Conservation (phyloP, 768 basidiomycete species). For the Amanita fuliginea region DNA sequence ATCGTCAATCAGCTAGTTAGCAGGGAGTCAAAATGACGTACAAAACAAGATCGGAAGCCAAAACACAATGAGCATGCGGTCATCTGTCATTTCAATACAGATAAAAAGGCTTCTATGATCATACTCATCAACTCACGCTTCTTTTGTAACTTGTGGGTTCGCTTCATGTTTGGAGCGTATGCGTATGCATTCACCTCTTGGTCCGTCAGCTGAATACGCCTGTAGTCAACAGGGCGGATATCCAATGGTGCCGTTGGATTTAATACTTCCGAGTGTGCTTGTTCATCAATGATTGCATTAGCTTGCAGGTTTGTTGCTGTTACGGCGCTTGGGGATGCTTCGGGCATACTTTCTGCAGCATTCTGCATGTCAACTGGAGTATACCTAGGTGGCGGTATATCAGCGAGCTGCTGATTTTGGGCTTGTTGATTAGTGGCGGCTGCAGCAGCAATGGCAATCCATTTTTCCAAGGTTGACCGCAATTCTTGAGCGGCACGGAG, state of each 20-base stretch:
- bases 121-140: slow-evolving; percentile 43
- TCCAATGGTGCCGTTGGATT: slow-evolving; percentile 19
- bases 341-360: slow-evolving; percentile 8
- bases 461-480: slow-evolving; percentile 67
- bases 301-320: slow-evolving; percentile 9
- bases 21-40: slow-evolving; percentile 28
- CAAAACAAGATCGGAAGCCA: slow-evolving; percentile 79
- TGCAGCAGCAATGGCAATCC: slow-evolving; percentile 46
- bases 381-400: slow-evolving; percentile 62
- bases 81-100: slow-evolving; percentile 37
- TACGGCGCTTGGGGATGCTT: slow-evolving; percentile 8
- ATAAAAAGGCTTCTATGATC: background rate
- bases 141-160: slow-evolving; percentile 39
- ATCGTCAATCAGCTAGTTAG: background rate
- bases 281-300: background rate
- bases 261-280: slow-evolving; percentile 10
- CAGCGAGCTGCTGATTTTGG: slow-evolving; percentile 27
- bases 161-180: slow-evolving; percentile 44
- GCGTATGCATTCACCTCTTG: slow-evolving; percentile 61
- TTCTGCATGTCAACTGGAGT: slow-evolving; percentile 34
- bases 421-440: slow-evolving; percentile 24
- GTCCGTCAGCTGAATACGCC: slow-evolving; percentile 40
- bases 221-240: slow-evolving; percentile 32
- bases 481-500: slow-evolving; percentile 49
- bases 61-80: slow-evolving; percentile 77